phyloP scores from a whole-genome alignment of 148 eudicot genomes.

The Chenopodium formosanum region DNA sequence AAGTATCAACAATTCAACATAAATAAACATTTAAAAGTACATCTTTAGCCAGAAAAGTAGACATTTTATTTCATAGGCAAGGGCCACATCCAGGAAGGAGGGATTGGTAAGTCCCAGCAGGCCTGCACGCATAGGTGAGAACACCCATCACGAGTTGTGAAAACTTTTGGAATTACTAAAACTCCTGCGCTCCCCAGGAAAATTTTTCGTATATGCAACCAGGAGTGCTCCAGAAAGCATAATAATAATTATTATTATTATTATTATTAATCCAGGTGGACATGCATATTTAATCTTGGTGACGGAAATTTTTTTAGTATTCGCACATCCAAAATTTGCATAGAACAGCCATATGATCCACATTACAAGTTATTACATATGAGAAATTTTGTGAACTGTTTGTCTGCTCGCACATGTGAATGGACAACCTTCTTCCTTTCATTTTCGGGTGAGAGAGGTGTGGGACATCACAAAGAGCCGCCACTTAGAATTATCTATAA shows the following conservation, averaged over 20 bases:
- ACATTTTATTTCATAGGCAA: constrained; percentile 1
- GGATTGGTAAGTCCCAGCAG: background rate
- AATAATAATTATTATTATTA: too few relatives aligned
- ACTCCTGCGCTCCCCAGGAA: background rate
- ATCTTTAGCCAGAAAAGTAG: background rate
- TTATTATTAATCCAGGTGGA: background rate
- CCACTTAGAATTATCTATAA: background rate
- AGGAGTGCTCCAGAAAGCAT: background rate
- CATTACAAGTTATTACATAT: background rate
- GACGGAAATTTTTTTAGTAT: background rate
- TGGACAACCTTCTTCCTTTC: background rate
- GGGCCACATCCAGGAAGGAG: background rate
- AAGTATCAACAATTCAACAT: background rate
- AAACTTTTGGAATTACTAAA: background rate
- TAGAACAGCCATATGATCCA: background rate
- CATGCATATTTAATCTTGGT: background rate
- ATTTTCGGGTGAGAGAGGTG: background rate
- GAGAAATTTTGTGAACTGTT: background rate
- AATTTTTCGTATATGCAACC: background rate
- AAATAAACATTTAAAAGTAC: background rate
- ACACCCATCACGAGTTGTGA: background rate
- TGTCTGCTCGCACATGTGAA: background rate
- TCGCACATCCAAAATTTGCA: background rate
- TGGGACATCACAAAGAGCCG: background rate
- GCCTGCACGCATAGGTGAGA: background rate